These are phyloP conservation scores for Leptodermis oblonga DNA, from an alignment of 257 asterid genomes.

Conservation along the genomic window DNA sequence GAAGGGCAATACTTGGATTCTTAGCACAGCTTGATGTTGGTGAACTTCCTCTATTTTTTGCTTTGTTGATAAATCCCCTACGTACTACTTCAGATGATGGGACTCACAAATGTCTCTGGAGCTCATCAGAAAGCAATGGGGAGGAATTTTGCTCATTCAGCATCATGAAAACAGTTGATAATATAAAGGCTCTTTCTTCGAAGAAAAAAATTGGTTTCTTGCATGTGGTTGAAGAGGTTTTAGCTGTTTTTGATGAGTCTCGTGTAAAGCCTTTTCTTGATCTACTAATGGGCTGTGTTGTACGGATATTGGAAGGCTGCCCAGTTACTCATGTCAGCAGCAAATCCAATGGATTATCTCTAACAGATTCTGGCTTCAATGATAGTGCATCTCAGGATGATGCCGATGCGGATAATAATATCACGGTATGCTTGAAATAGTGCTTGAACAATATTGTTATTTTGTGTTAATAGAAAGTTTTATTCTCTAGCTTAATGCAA, in stretches of 20 bases:
- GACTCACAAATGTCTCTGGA: slow-evolving; percentile 23
- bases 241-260: slow-evolving; percentile 73
- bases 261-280: slow-evolving; percentile 69
- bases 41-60: slow-evolving; percentile 85
- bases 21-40: slow-evolving; percentile 74
- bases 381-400: slow-evolving; percentile 24
- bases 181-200: slow-evolving; percentile 57
- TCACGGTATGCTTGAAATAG: slow-evolving; percentile 40
- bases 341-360: slow-evolving; percentile 27
- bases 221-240: slow-evolving; percentile 76
- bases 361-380: slow-evolving; percentile 7
- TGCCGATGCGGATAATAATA: slow-evolving; percentile 34
- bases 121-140: slow-evolving; percentile 27
- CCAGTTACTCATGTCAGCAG: slow-evolving; percentile 41
- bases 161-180: slow-evolving; percentile 49
- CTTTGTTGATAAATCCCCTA: slow-evolving; percentile 63
- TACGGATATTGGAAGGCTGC: slow-evolving; percentile 64
- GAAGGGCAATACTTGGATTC: slow-evolving; percentile 83
- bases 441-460: slow-evolving; percentile 4
- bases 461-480: background rate
- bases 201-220: slow-evolving; percentile 75
- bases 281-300: slow-evolving; percentile 63
- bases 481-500: background rate
- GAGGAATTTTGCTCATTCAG: slow-evolving; percentile 35
- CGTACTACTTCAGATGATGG: slow-evolving; percentile 35